A percentile compares a stretch with the other conserved stretches of the same genome.
Conservation (phyloP, 2,329 filamentous ascomycete species). For the Fusarium abutilonis region DNA sequence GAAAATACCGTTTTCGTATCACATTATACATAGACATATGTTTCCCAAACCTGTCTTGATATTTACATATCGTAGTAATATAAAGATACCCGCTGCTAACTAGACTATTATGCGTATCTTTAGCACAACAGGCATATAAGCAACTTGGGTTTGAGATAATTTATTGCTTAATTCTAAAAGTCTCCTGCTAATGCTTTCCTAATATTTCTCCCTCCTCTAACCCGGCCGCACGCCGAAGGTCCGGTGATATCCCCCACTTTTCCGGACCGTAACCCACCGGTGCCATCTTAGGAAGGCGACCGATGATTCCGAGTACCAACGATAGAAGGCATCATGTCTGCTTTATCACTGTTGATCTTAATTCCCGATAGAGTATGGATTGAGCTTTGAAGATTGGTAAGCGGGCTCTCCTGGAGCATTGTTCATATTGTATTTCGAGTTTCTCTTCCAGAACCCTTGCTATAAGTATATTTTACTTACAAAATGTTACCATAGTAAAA, state of each 20-base stretch:
- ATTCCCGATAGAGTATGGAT: background rate
- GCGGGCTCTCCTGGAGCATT: background rate
- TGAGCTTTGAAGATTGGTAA: background rate
- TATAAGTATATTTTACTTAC: background rate
- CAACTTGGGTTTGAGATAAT: too few relatives aligned
- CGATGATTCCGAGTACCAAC: background rate
- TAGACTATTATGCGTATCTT: too few relatives aligned
- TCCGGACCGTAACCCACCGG: background rate
- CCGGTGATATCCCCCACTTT: background rate
- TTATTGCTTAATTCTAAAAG: too few relatives aligned
- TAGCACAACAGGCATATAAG: too few relatives aligned
- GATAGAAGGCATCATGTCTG: too few relatives aligned
- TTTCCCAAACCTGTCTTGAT: too few relatives aligned
- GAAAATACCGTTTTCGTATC: too few relatives aligned
- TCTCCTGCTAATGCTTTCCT: too few relatives aligned
- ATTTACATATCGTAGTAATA: too few relatives aligned
- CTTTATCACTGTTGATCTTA: background rate
- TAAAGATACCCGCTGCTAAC: too few relatives aligned
- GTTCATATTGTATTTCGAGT: background rate
- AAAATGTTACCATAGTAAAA: background rate
- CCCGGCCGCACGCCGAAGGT: background rate
- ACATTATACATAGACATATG: too few relatives aligned
- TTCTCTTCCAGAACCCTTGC: background rate
- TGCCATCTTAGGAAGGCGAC: background rate
- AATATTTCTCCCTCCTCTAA: background rate